Conservation (phyloP, 2,329 filamentous ascomycete species). For the Clonostachys rosea region DNA sequence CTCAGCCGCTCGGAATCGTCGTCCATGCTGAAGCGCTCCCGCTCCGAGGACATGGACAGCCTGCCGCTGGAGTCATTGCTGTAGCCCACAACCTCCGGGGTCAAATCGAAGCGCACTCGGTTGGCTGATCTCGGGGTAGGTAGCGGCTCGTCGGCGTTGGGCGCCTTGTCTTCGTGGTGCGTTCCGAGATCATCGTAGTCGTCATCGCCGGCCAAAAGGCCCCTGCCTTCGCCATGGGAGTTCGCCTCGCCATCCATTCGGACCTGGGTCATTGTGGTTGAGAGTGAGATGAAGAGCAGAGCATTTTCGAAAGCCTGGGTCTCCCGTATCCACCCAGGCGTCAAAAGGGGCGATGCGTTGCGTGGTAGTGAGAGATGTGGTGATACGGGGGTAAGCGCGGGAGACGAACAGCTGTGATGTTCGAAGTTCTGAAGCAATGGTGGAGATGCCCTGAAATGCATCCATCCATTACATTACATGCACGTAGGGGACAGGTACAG, state of each 20-base stretch:
- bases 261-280: slow-evolving; percentile 18
- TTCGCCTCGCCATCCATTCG: slow-evolving; percentile 18
- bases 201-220: slow-evolving; percentile 16
- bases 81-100: slow-evolving; percentile 33
- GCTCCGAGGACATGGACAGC: slow-evolving; percentile 12
- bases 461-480: no score
- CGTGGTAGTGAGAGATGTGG: no score
- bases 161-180: background rate
- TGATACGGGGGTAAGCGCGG: no score
- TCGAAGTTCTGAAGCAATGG: no score
- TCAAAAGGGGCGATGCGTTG: no score
- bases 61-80: slow-evolving; percentile 9
- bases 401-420: no score
- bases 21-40: slow-evolving; percentile 37
- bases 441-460: no score
- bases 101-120: slow-evolving; percentile 69
- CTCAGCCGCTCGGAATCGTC: slow-evolving; percentile 39
- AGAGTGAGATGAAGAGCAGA: background rate
- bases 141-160: background rate
- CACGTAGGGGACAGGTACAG: no score
- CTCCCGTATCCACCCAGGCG: background rate
- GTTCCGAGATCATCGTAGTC: slow-evolving; percentile 16
- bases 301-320: background rate
- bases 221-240: slow-evolving; percentile 20
- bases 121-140: slow-evolving; percentile 46